Evolutionary conservation across 441 rosid genomes (phyloP).

Genomic region (Flueggea neowawraea): DNA sequence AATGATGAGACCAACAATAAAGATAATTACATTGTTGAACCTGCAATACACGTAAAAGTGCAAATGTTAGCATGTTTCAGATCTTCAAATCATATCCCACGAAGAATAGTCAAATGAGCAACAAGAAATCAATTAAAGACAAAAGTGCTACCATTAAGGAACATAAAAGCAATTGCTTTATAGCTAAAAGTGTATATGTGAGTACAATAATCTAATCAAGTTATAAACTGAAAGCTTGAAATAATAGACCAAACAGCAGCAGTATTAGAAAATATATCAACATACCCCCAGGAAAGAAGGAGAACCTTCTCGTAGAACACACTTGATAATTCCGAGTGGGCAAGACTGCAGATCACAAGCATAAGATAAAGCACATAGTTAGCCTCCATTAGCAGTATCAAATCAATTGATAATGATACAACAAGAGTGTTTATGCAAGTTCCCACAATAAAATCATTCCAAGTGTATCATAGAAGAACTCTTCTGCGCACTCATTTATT

Average conservation of each 20-base stretch:
- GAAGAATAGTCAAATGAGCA: neutral
- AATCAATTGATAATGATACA: neutral
- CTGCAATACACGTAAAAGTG: conserved; percentile 29
- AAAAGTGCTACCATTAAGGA: too few species aligned
- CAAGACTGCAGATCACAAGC: conserved; percentile 54
- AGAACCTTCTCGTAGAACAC: conserved; percentile 98
- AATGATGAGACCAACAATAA: conserved; percentile 56
- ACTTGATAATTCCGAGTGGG: conserved; percentile 86
- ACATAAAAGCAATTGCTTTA: too few species aligned
- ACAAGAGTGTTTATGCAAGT: neutral
- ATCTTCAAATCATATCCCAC: too few species aligned
- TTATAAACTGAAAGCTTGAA: neutral
- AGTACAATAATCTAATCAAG: too few species aligned
- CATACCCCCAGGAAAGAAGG: conserved; percentile 85
- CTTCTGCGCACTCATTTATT: neutral
- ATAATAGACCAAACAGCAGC: neutral
- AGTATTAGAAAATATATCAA: neutral
- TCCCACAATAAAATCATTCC: too few species aligned
- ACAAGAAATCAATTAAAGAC: neutral
- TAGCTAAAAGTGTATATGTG: too few species aligned
- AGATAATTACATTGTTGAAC: conserved; percentile 69
- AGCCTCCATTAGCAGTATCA: conserved; percentile 1
- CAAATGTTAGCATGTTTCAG: neutral
- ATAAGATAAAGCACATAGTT: neutral
- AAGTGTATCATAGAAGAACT: neutral